Base-by-base conservation (phyloP, 192 early-diverging fungal species). In the Coemansia sp. region DNA sequence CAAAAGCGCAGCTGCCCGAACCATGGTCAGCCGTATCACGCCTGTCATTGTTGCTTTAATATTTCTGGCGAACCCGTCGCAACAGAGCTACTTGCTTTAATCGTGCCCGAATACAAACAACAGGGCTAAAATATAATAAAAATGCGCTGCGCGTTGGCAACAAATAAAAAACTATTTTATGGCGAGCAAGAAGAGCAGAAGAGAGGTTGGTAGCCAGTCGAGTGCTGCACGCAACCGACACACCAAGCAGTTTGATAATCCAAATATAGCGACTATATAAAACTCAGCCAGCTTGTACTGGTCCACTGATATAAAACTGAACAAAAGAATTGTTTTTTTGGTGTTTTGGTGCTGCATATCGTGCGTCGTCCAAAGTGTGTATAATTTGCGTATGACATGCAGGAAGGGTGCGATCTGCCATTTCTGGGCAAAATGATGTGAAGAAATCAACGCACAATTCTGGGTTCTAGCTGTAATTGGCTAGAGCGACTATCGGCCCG, bases 341-440 rank as follows among this genome's bases (percentile, higher is more conserved):
- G 23, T 60, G 58, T 60, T 35, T 50, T 61, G 59, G n/a, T 61
- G 49, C 59, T 61, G 59, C 59, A 50, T 39, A 21, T 35, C 59
- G 2, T 61, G 59, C 59, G 51, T 61, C 23, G 9, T 12, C 17
- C 12, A 49, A 48, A 48, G 41, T 26, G 25, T 23, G 8, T 12
- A 53, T 53, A 53, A 23, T 31, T 31, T 31, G 8, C 31, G 31
- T 29, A 57, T 29, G 27, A 29, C 31, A 37, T 37, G 56, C 56
- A 43, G 14, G 41, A 43, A 43, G 41, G 41, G 16, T 43, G 12
- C 56, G 56, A 57, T 57, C 56, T 29, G 37, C 56, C 21, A n/a
- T 57, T 57, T 38, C 17, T 43, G 41, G 12, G 41, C 41, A 43
- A 43, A 37, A 35, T 31, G 19, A 9, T 31, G 31, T 16, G 26